Evolutionary conservation across 2,329 filamentous ascomycete species (phyloP).

Genomic region (Neonectria hederae): DNA sequence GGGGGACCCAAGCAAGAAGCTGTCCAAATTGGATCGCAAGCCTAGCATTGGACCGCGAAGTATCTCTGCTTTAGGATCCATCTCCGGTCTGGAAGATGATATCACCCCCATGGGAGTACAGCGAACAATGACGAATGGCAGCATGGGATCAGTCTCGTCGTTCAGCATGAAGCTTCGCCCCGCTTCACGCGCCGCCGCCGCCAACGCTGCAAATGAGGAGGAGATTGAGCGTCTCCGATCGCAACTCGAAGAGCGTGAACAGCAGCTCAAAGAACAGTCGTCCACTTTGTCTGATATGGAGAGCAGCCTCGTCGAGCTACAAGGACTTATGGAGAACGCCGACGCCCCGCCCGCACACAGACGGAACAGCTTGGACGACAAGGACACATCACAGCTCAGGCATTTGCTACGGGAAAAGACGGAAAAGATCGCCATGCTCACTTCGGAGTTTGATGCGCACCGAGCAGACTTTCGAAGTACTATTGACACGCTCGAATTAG

Average conservation of each 20-base stretch:
- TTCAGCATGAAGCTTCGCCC: constrained; percentile 64
- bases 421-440: constrained; percentile 93
- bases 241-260: constrained; percentile 84
- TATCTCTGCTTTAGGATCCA: constrained; percentile 65
- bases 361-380: constrained; percentile 67
- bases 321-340: constrained; percentile 71
- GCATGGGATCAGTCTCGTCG: constrained; percentile 63
- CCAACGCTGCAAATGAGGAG: constrained; percentile 68
- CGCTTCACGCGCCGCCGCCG: constrained; percentile 28
- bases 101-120: constrained; percentile 61
- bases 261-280: constrained; percentile 88
- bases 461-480: constrained; percentile 96
- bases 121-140: constrained; percentile 64
- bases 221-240: constrained; percentile 77
- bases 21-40: constrained; percentile 58
- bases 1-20: constrained; percentile 69
- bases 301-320: constrained; percentile 80
- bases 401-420: constrained; percentile 93
- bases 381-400: constrained; percentile 80
- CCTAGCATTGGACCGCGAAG: constrained; percentile 66
- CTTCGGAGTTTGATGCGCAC: constrained; percentile 92
- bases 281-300: constrained; percentile 90
- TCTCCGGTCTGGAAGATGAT: constrained; percentile 66
- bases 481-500: constrained; percentile 94
- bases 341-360: constrained; percentile 53